A percentile compares a stretch with the other conserved stretches of the same genome.
phyloP scores from a whole-genome alignment of 352 stramenopile species.

The Phytophthora pini region DNA sequence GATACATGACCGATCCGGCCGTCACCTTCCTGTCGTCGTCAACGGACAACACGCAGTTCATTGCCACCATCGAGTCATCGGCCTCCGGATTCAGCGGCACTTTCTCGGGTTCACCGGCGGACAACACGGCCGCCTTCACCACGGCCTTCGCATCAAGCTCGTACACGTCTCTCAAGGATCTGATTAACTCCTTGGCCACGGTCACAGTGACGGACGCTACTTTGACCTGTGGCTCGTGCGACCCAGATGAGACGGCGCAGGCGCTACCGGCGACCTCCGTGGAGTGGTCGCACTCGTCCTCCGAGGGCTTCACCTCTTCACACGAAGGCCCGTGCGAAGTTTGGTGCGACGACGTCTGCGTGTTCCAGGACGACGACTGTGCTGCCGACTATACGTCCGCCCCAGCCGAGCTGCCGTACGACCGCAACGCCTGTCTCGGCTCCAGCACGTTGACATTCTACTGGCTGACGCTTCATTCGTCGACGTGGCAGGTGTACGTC shows the following conservation, averaged over 20 bases:
- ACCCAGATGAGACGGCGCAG: slow-evolving; percentile 32
- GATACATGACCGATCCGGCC: slow-evolving; percentile 32
- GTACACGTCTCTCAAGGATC: slow-evolving; percentile 39
- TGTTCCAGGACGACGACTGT: slow-evolving; percentile 53
- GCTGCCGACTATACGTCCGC: slow-evolving; percentile 38
- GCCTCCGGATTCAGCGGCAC: slow-evolving; percentile 34
- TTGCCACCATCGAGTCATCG: slow-evolving; percentile 38
- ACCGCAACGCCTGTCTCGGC: slow-evolving; percentile 35
- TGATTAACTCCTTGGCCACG: slow-evolving; percentile 26
- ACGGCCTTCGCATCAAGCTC: slow-evolving; percentile 29
- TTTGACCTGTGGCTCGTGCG: slow-evolving; percentile 33
- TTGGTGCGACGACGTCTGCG: slow-evolving; percentile 50
- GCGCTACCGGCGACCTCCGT: slow-evolving; percentile 21
- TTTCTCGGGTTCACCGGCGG: slow-evolving; percentile 27
- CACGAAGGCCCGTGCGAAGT: slow-evolving; percentile 54
- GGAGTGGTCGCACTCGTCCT: slow-evolving; percentile 33
- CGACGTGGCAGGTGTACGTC: slow-evolving; percentile 49
- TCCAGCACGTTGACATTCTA: slow-evolving; percentile 39
- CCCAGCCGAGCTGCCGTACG: slow-evolving; percentile 42
- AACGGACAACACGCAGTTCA: slow-evolving; percentile 39
- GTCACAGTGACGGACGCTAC: slow-evolving; percentile 28
- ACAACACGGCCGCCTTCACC: slow-evolving; percentile 39
- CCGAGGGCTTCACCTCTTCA: slow-evolving; percentile 39
- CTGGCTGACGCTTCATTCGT: slow-evolving; percentile 47
- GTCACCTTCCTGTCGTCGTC: slow-evolving; percentile 37